Evolutionary conservation across 2,329 filamentous ascomycete species (phyloP).

Genomic region (Biscogniauxia sp.): DNA sequence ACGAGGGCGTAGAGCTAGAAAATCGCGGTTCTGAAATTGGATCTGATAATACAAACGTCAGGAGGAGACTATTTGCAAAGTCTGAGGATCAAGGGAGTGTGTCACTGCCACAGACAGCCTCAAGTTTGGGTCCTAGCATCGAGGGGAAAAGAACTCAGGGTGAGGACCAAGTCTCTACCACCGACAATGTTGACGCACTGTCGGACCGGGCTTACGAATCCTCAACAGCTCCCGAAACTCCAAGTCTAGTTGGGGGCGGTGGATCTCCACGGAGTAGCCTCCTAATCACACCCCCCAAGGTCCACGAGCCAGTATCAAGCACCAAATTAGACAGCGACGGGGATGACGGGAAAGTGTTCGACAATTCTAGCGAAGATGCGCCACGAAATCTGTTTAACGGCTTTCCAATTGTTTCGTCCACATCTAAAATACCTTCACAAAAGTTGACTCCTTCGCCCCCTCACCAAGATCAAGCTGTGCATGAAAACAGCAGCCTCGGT

Average conservation of each 20-base stretch:
- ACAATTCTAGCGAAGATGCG: constrained; percentile 6
- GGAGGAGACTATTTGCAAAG: constrained; percentile 2
- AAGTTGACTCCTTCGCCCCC: constrained; percentile 13
- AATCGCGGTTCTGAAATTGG: not conserved
- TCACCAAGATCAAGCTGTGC: constrained; percentile 9
- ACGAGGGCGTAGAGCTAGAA: constrained; percentile 10
- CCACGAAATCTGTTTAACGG: constrained; percentile 13
- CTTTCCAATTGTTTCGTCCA: constrained; percentile 12
- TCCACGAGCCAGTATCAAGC: constrained; percentile 12
- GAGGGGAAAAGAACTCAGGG: constrained; percentile 5
- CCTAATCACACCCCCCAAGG: constrained; percentile 28
- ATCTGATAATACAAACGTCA: not conserved
- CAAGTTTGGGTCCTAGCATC: constrained; percentile 1
- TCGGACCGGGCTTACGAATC: constrained; percentile 15
- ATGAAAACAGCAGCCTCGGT: constrained; percentile 1
- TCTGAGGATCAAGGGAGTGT: not conserved
- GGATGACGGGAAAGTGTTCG: constrained; percentile 12
- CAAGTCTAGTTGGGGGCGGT: constrained; percentile 27
- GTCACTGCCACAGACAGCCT: not conserved
- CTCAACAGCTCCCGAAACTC: constrained; percentile 27
- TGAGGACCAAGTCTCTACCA: constrained; percentile 5
- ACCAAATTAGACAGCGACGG: constrained; percentile 18
- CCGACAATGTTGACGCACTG: constrained; percentile 10
- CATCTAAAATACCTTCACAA: constrained; percentile 9
- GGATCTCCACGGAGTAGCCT: constrained; percentile 29